Evolutionary conservation across 176 grass and related monocot genomes (phyloP).

Genomic region (Triticum aestivum): IWGSC_CS_RefSeq_v2.1 NC_057799.1:588122332-588122831

Average conservation of each 20-base stretch:
- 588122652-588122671: slow-evolving; percentile 56
- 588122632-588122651: slow-evolving; percentile 92
- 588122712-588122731: slow-evolving; percentile 66
- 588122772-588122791: slow-evolving; percentile 91
- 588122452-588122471: slow-evolving; percentile 60
- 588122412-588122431: slow-evolving; percentile 85
- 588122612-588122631: slow-evolving; percentile 71
- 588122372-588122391: slow-evolving; percentile 23
- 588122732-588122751: slow-evolving; percentile 39
- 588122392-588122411: slow-evolving; percentile 85
- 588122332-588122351: too few relatives aligned
- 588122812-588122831: slow-evolving; percentile 53
- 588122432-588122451: slow-evolving; percentile 48
- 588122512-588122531: slow-evolving; percentile 58
- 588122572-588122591: slow-evolving; percentile 89
- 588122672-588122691: slow-evolving; percentile 49
- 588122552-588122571: slow-evolving; percentile 62
- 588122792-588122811: slow-evolving; percentile 40
- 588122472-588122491: slow-evolving; percentile 68
- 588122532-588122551: slow-evolving; percentile 89
- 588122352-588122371: too few relatives aligned
- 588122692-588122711: slow-evolving; percentile 70
- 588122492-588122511: slow-evolving; percentile 50
- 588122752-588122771: slow-evolving; percentile 74
- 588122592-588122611: slow-evolving; percentile 58